These are phyloP conservation scores for Penicillium palitans DNA, from an alignment of 2,329 filamentous ascomycete genomes.

Conservation along the genomic window DNA sequence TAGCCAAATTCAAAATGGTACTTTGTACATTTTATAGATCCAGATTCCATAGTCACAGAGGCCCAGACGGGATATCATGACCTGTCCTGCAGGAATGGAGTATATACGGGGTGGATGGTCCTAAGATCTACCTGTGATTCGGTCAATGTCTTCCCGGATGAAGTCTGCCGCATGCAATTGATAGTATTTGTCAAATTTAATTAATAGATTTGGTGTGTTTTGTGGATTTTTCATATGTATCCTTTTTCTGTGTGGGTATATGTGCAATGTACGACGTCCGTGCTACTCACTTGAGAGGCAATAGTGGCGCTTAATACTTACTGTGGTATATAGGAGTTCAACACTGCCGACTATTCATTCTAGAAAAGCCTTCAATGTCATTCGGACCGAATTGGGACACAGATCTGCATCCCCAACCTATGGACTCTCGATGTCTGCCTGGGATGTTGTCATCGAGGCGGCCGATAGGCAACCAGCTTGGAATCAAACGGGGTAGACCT, in stretches of 20 bases:
- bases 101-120: not conserved
- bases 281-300: conserved; percentile 4
- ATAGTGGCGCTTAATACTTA: conserved; percentile 5
- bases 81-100: not conserved
- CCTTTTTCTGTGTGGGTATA: not conserved
- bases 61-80: not conserved
- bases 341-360: not conserved
- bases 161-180: not conserved
- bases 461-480: conserved; percentile 1
- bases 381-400: not conserved
- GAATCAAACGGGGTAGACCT: not conserved
- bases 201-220: not conserved
- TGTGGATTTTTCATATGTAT: not conserved
- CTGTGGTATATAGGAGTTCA: conserved; percentile 2
- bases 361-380: not conserved
- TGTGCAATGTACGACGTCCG: conserved; percentile 2
- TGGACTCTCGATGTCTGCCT: not conserved
- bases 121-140: not conserved
- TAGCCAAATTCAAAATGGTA: not conserved
- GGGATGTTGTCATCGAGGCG: conserved; percentile 4
- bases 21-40: conserved; percentile 3
- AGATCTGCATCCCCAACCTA: conserved; percentile 4
- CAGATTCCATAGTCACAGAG: not conserved
- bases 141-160: not conserved
- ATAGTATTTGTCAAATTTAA: not conserved